phyloP scores from a whole-genome alignment of 208 protist species.

The Wallacemonas collosoma region DNA sequence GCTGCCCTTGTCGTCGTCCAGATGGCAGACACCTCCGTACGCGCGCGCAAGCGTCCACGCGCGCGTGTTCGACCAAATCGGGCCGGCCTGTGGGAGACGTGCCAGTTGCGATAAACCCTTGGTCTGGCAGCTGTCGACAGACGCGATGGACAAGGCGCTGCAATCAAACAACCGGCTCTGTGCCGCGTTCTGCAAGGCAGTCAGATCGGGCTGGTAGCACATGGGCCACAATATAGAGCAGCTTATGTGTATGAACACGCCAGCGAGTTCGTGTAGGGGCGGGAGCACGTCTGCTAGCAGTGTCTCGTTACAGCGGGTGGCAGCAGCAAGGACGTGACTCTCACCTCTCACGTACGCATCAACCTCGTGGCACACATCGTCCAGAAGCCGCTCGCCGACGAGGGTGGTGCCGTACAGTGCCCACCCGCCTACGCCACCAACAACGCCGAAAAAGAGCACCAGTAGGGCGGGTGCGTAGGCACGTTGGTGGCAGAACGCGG shows the following conservation, averaged over 20 bases:
- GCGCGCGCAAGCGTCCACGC: not conserved
- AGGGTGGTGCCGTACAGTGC: slow-evolving; percentile 21
- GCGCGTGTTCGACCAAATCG: slow-evolving; percentile 1
- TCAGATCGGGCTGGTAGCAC: slow-evolving; percentile 12
- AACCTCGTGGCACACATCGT: slow-evolving; percentile 44
- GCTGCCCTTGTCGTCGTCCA: not conserved
- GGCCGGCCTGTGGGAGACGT: not conserved
- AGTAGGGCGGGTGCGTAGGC: slow-evolving; percentile 30
- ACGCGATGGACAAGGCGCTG: not conserved
- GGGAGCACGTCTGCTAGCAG: slow-evolving; percentile 7
- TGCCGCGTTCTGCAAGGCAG: slow-evolving; percentile 1
- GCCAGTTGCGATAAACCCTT: not conserved
- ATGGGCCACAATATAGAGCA: slow-evolving; percentile 2
- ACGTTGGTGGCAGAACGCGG: slow-evolving; percentile 34
- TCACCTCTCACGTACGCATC: slow-evolving; percentile 24
- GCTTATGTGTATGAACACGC: not conserved
- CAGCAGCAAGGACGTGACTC: slow-evolving; percentile 24
- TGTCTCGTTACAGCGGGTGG: slow-evolving; percentile 31
- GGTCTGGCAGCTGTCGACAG: not conserved
- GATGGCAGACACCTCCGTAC: not conserved
- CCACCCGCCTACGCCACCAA: slow-evolving; percentile 35
- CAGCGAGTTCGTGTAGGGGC: not conserved
- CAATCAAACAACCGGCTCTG: slow-evolving; percentile 6
- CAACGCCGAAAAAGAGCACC: slow-evolving; percentile 30
- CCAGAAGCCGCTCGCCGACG: slow-evolving; percentile 21